phyloP scores from a whole-genome alignment of 768 basidiomycete species.

The Psilocybe subaeruginosa region DNA sequence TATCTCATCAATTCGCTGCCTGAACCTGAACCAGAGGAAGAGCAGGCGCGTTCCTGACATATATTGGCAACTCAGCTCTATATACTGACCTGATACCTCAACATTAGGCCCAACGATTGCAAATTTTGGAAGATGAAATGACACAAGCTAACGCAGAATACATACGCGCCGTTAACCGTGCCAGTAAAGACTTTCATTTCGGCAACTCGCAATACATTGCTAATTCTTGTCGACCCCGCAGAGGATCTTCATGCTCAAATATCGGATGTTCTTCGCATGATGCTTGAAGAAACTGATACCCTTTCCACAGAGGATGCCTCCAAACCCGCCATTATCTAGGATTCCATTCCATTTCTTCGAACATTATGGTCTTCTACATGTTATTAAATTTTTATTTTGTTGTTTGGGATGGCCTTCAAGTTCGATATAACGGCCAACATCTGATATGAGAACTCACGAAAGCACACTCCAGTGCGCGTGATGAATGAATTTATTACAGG shows the following conservation, averaged over 20 bases:
- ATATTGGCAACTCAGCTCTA: not conserved
- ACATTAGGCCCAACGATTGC: constrained; percentile 64
- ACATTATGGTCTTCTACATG: not conserved
- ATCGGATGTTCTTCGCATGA: constrained; percentile 55
- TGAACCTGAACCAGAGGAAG: constrained; percentile 76
- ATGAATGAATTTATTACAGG: not conserved
- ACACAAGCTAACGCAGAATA: constrained; percentile 77
- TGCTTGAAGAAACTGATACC: constrained; percentile 57
- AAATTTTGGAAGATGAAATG: constrained; percentile 73
- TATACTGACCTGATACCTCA: not conserved
- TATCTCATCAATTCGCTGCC: constrained; percentile 82
- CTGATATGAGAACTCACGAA: too few species aligned
- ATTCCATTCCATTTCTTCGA: not conserved
- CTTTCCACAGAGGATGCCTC: not conserved
- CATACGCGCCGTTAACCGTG: constrained; percentile 66
- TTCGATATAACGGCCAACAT: not conserved
- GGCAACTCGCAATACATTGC: not conserved
- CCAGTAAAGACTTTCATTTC: constrained; percentile 56
- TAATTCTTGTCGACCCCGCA: constrained; percentile 25
- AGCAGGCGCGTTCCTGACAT: constrained; percentile 51
- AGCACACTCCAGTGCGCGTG: too few species aligned
- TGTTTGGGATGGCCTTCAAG: not conserved
- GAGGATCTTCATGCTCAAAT: constrained; percentile 65
- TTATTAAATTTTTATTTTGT: not conserved
- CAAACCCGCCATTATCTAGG: not conserved